These are phyloP conservation scores for Beverwykella pulmonaria DNA, from an alignment of 495 filamentous ascomycete species.

Conservation along the genomic window DNA sequence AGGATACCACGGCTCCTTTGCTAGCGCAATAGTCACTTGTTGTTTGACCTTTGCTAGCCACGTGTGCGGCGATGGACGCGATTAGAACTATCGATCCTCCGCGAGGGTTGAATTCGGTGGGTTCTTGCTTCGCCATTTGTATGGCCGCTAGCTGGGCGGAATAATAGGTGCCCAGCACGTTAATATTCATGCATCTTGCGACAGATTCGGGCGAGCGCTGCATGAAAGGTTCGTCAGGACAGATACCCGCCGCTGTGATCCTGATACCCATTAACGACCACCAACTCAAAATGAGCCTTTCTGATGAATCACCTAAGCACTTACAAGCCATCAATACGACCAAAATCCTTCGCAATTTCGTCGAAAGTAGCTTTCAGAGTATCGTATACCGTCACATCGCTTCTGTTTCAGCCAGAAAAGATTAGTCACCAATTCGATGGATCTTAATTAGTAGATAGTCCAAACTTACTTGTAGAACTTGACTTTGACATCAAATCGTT, in stretches of 20 bases:
- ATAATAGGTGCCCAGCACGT: constrained; percentile 5
- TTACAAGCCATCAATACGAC: constrained; percentile 17
- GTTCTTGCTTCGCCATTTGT: not conserved
- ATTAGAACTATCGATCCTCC: constrained; percentile 34
- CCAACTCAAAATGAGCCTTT: too few relatives aligned
- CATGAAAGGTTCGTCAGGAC: constrained; percentile 1
- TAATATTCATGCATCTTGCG: not conserved
- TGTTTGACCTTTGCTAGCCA: constrained; percentile 15
- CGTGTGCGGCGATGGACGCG: constrained; percentile 35
- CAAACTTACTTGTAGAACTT: constrained; percentile 12
- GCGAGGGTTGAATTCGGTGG: too few relatives aligned
- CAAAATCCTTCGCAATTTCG: constrained; percentile 7
- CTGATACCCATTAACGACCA: too few relatives aligned
- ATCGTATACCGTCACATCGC: constrained; percentile 15
- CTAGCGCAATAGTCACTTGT: constrained; percentile 12
- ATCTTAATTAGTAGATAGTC: not conserved
- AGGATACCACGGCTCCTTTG: constrained; percentile 14
- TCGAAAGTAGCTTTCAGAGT: constrained; percentile 10
- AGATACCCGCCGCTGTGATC: constrained; percentile 24
- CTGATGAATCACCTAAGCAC: not conserved
- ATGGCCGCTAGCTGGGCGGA: constrained; percentile 14
- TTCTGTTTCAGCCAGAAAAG: too few relatives aligned
- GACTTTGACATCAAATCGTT: too few relatives aligned
- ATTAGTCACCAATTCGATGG: not conserved
- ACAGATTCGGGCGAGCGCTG: not conserved